Conservation (phyloP, 371 early-diverging fungal genomes). For the Mucor circinelloides region DNA sequence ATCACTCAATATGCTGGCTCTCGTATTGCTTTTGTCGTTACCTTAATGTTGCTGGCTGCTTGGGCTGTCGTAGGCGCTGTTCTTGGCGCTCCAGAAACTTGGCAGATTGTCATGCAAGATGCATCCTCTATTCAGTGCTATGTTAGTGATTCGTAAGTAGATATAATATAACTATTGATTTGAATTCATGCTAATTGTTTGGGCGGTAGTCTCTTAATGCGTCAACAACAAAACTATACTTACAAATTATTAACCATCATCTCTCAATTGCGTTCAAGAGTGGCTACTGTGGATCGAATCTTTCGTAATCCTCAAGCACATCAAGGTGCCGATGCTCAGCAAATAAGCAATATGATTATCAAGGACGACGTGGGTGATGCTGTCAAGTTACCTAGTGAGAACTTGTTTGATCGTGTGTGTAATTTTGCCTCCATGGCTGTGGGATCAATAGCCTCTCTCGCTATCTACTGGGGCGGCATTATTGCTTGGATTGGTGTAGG, state of each 20-base stretch:
- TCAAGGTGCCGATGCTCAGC: too few species aligned
- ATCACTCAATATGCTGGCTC: constrained; percentile 18
- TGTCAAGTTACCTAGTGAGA: constrained; percentile 15
- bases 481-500: constrained; percentile 26
- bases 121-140: constrained; percentile 27
- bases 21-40: constrained; percentile 9
- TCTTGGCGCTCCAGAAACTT: constrained; percentile 15
- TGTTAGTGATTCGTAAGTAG: constrained; percentile 13
- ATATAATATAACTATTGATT: not conserved
- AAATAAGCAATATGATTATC: not conserved
- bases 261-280: constrained; percentile 18
- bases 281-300: constrained; percentile 1
- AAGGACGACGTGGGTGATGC: constrained; percentile 17
- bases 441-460: constrained; percentile 11
- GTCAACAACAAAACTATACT: constrained; percentile 23
- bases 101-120: constrained; percentile 31
- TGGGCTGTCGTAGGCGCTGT: constrained; percentile 23
- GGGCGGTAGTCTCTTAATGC: constrained; percentile 19
- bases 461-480: constrained; percentile 16
- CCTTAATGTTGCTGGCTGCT: not conserved
- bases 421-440: constrained; percentile 15
- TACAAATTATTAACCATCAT: constrained; percentile 10
- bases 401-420: constrained; percentile 17
- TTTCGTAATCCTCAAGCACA: not conserved
- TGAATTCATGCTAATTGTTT: not conserved